Conservation (phyloP, 2,329 filamentous ascomycete genomes). For the Neonectria punicea region DNA sequence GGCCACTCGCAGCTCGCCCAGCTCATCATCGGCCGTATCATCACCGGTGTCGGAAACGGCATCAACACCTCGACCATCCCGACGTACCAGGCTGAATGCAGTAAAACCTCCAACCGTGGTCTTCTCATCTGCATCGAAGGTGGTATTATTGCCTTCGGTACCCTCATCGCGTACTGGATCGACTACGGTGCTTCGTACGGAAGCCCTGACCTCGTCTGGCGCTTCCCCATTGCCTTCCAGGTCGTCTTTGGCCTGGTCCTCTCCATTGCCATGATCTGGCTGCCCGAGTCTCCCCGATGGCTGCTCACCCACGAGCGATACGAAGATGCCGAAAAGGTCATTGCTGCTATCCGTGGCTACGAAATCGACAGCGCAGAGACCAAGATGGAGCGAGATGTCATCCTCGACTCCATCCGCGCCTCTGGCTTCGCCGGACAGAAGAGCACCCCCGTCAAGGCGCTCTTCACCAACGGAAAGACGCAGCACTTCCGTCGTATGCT, state of each 20-base stretch:
- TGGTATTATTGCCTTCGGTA: conserved; percentile 54
- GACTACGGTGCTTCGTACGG: conserved; percentile 56
- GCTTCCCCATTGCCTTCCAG: conserved; percentile 62
- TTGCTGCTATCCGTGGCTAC: conserved; percentile 46
- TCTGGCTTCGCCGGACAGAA: conserved; percentile 58
- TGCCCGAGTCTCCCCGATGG: conserved; percentile 60
- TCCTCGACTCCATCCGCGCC: conserved; percentile 59
- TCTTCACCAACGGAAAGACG: conserved; percentile 71
- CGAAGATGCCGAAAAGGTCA: conserved; percentile 50
- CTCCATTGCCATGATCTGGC: conserved; percentile 54
- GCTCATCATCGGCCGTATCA: conserved; percentile 60
- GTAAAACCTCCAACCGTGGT: conserved; percentile 62
- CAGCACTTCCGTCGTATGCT: conserved; percentile 74
- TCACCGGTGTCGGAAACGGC: conserved; percentile 65
- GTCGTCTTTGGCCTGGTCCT: conserved; percentile 55
- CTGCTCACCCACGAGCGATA: conserved; percentile 59
- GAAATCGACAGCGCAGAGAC: conserved; percentile 66
- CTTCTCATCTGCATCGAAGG: conserved; percentile 64
- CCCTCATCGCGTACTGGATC: conserved; percentile 58
- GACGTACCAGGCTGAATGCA: conserved; percentile 66
- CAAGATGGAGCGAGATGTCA: conserved; percentile 67
- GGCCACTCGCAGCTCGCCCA: conserved; percentile 55
- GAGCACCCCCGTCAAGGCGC: conserved; percentile 60
- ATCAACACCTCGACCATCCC: conserved; percentile 62
- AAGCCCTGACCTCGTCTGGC: conserved; percentile 59